Percentiles rank a stretch among this genome's conserved stretches.
phyloP scores from a whole-genome alignment of 2,329 filamentous ascomycete genomes.

The Alternaria conjuncta region DNA sequence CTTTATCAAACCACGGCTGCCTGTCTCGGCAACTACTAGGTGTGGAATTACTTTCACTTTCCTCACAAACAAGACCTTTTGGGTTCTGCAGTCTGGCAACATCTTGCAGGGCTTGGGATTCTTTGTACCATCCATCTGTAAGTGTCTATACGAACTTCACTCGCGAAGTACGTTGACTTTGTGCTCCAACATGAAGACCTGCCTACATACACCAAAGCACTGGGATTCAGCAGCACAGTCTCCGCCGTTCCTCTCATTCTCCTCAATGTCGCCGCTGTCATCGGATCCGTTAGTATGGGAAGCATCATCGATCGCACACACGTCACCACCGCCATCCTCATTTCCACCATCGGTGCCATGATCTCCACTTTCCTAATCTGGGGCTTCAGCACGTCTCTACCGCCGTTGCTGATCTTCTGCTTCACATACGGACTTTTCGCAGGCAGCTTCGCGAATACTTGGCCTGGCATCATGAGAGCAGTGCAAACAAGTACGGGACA shows the following conservation, averaged over 20 bases:
- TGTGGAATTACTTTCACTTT: slow-evolving; percentile 39
- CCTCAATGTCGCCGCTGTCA: slow-evolving; percentile 46
- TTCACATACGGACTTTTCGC: slow-evolving; percentile 48
- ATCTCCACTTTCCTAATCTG: slow-evolving; percentile 55
- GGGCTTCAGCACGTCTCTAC: slow-evolving; percentile 52
- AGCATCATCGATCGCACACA: slow-evolving; percentile 51
- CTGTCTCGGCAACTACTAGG: slow-evolving; percentile 21
- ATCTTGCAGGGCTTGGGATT: slow-evolving; percentile 48
- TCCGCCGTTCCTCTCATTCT: slow-evolving; percentile 45
- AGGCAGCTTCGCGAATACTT: slow-evolving; percentile 33
- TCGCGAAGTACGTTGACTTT: neutral
- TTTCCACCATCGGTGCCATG: slow-evolving; percentile 51
- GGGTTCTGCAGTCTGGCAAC: slow-evolving; percentile 44
- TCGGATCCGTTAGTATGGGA: slow-evolving; percentile 48
- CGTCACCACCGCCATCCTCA: slow-evolving; percentile 50
- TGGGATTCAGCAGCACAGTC: slow-evolving; percentile 30
- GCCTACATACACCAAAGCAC: slow-evolving; percentile 41
- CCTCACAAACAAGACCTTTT: slow-evolving; percentile 37
- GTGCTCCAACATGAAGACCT: slow-evolving; percentile 15
- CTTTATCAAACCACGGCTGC: slow-evolving; percentile 43
- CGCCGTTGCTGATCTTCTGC: slow-evolving; percentile 41
- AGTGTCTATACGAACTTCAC: neutral
- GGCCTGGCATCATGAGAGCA: slow-evolving; percentile 33
- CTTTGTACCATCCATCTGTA: slow-evolving; percentile 50
- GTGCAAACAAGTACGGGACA: slow-evolving; percentile 22